A percentile compares a stretch with the other conserved stretches of the same genome.
These are phyloP conservation scores for Coemansia sp. DNA, from an alignment of 192 early-diverging fungal genomes.

Conservation along the genomic window DNA sequence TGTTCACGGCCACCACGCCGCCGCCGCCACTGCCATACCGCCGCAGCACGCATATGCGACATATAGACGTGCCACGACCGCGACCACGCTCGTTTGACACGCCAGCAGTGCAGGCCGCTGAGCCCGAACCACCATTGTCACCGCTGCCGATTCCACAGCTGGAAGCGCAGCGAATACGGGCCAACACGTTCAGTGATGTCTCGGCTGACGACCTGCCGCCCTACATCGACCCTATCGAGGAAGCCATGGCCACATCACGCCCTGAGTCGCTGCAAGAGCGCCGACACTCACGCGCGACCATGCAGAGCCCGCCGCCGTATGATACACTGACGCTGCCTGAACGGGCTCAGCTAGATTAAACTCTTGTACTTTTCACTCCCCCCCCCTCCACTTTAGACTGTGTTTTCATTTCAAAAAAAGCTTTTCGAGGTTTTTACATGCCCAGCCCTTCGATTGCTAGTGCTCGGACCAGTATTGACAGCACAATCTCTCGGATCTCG, in stretches of 20 bases:
- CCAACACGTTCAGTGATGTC: constrained; percentile 37
- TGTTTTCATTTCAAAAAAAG: too few relatives aligned
- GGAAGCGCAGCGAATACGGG: constrained; percentile 16
- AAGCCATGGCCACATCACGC: constrained; percentile 19
- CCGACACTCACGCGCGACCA: background rate
- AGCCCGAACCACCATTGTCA: background rate
- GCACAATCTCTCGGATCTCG: constrained; percentile 25
- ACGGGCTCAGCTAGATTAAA: background rate
- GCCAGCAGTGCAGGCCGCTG: background rate
- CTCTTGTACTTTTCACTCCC: too few relatives aligned
- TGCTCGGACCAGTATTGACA: constrained; percentile 37
- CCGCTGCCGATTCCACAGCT: constrained; percentile 6
- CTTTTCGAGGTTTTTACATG: constrained; percentile 19
- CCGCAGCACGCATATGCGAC: background rate
- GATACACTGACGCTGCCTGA: constrained; percentile 15
- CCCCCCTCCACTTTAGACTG: too few relatives aligned
- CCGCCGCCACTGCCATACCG: constrained; percentile 7
- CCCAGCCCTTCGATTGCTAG: constrained; percentile 49
- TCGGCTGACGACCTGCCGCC: constrained; percentile 43
- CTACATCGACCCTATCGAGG: constrained; percentile 47
- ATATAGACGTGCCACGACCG: background rate
- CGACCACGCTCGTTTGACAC: background rate
- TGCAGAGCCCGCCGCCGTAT: constrained; percentile 34
- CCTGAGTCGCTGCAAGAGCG: background rate
- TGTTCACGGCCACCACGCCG: constrained; percentile 2